A percentile compares a stretch with the other conserved stretches of the same genome.
Conservation (phyloP, 2,329 filamentous ascomycete species). For the Claviceps quebecensis region DNA sequence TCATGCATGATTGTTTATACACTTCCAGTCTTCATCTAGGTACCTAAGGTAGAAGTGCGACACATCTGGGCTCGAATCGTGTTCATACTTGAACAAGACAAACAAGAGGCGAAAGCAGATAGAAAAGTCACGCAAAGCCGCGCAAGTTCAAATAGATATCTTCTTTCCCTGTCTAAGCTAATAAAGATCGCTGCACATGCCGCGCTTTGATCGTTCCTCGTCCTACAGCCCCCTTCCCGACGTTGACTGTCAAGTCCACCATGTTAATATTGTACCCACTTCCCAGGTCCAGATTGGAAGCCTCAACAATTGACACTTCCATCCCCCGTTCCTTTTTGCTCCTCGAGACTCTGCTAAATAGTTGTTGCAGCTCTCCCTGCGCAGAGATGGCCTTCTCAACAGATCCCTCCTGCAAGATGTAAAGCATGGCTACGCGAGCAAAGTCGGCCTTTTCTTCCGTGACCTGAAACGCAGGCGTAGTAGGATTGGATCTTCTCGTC, state of each 20-base stretch:
- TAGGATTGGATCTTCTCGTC: neutral
- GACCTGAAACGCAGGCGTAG: conserved; percentile 26
- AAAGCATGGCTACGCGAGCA: conserved; percentile 47
- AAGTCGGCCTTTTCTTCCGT: conserved; percentile 49
- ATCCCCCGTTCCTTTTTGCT: conserved; percentile 13
- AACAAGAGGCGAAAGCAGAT: no score
- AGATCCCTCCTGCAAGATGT: conserved; percentile 41
- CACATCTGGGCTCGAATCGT: no score
- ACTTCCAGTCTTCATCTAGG: no score
- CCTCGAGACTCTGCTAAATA: conserved; percentile 32
- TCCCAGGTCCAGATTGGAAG: conserved; percentile 28
- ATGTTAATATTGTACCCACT: conserved; percentile 35
- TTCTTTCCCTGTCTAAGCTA: neutral
- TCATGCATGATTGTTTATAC: no score
- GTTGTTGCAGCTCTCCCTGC: conserved; percentile 38
- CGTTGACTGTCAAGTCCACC: conserved; percentile 30
- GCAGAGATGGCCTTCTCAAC: conserved; percentile 37
- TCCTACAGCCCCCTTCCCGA: conserved; percentile 18
- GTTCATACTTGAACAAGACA: no score
- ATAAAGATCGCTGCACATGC: neutral
- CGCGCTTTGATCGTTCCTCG: conserved; percentile 11
- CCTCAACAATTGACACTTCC: conserved; percentile 25
- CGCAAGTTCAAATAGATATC: no score
- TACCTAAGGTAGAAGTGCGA: no score
- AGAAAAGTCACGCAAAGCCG: no score